These are phyloP conservation scores for Scheffersomyces insectosa DNA, from an alignment of 1,139 yeast species.

Conservation along the genomic window DNA sequence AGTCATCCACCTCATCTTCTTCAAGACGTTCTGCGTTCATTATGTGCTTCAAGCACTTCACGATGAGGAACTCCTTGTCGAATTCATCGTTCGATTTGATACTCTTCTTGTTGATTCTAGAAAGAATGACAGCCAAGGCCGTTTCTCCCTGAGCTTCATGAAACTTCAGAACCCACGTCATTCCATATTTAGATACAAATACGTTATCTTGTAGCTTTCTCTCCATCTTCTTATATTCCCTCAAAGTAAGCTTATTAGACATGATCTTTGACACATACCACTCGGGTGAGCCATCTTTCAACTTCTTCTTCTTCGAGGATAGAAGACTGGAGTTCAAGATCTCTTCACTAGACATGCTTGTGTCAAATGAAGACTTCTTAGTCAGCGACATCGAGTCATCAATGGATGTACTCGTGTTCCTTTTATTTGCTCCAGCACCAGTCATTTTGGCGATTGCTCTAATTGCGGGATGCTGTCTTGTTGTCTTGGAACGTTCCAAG, in stretches of 20 bases:
- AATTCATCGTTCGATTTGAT: slow-evolving; percentile 48
- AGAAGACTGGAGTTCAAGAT: background rate
- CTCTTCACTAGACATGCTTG: slow-evolving; percentile 1
- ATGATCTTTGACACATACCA: slow-evolving; percentile 44
- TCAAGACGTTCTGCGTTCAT: slow-evolving; percentile 23
- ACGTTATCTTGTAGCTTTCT: slow-evolving; percentile 29
- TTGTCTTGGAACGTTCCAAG: slow-evolving; percentile 5
- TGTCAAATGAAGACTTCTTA: slow-evolving; percentile 8
- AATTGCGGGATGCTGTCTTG: slow-evolving; percentile 12
- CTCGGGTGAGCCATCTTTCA: slow-evolving; percentile 43
- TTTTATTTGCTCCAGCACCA: background rate
- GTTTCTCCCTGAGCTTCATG: slow-evolving; percentile 45
- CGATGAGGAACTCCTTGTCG: slow-evolving; percentile 40
- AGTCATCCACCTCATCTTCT: slow-evolving; percentile 11
- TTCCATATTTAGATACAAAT: slow-evolving; percentile 17
- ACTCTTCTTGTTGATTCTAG: slow-evolving; percentile 42
- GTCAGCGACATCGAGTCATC: no score
- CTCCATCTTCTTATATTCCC: slow-evolving; percentile 38
- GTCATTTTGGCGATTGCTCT: slow-evolving; percentile 12
- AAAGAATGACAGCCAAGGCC: slow-evolving; percentile 42
- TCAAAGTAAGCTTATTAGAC: slow-evolving; percentile 33
- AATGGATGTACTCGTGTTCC: no score
- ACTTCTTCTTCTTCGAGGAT: slow-evolving; percentile 18
- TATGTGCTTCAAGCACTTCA: slow-evolving; percentile 39
- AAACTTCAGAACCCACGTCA: slow-evolving; percentile 34